phyloP scores from a whole-genome alignment of 352 stramenopile species.

The Phytophthora kernoviae region DNA sequence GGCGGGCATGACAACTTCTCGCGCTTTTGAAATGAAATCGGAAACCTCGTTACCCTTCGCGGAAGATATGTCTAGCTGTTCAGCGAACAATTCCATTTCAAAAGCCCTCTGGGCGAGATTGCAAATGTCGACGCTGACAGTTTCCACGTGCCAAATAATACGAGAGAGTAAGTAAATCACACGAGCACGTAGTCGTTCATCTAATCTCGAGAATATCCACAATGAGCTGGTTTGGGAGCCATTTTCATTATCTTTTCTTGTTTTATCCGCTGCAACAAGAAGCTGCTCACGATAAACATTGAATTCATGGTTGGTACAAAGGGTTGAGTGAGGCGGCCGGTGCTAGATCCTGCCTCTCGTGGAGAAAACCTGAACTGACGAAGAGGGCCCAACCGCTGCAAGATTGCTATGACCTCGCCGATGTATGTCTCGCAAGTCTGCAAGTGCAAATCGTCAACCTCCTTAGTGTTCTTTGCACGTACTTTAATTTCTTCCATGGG shows the following conservation, averaged over 20 bases:
- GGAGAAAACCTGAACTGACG: slow-evolving; percentile 24
- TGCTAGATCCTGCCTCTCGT: slow-evolving; percentile 7
- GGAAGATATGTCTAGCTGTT: too few species aligned
- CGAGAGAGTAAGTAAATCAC: slow-evolving; percentile 19
- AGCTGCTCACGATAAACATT: slow-evolving; percentile 4
- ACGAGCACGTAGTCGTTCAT: slow-evolving; percentile 12
- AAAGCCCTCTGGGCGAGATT: slow-evolving; percentile 14
- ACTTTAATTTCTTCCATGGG: not conserved
- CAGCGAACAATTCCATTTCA: slow-evolving; percentile 5
- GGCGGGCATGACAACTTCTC: not conserved
- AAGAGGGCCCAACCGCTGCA: slow-evolving; percentile 26
- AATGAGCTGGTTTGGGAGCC: not conserved
- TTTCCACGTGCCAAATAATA: slow-evolving; percentile 25
- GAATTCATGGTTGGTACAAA: slow-evolving; percentile 3
- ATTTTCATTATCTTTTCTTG: not conserved
- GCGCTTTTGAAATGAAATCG: slow-evolving; percentile 9
- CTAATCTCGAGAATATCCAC: slow-evolving; percentile 16
- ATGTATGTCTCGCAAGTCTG: slow-evolving; percentile 32
- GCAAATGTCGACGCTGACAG: not conserved
- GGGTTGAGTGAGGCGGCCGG: not conserved
- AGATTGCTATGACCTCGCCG: slow-evolving; percentile 30
- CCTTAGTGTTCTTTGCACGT: not conserved
- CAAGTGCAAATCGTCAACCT: slow-evolving; percentile 20
- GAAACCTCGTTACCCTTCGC: slow-evolving; percentile 6
- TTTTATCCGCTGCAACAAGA: not conserved